A percentile compares a stretch with the other conserved stretches of the same genome.
phyloP scores from a whole-genome alignment of 2,329 filamentous ascomycete species.

The Epicoccum sorghinum region DNA sequence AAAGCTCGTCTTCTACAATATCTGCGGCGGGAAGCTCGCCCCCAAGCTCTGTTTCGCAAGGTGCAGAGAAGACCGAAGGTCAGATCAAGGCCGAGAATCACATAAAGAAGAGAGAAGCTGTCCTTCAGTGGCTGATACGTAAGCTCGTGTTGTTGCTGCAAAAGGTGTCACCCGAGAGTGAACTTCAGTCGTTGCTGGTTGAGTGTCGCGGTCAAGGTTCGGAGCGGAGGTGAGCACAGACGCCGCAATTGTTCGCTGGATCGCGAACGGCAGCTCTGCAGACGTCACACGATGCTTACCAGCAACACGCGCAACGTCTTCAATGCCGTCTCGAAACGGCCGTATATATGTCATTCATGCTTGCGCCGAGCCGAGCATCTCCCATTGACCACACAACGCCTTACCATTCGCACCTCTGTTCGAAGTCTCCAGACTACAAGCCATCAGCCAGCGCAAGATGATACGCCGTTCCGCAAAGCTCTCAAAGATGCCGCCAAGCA shows the following conservation, averaged over 20 bases:
- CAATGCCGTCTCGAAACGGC: constrained; percentile 28
- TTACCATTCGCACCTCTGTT: neutral
- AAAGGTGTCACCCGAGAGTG: neutral
- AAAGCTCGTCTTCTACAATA: constrained; percentile 3
- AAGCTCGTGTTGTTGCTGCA: constrained; percentile 12
- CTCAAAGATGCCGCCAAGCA: constrained; percentile 48
- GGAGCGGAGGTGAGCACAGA: constrained; percentile 35
- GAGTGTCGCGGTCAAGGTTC: neutral
- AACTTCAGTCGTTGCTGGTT: neutral
- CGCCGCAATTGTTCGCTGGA: constrained; percentile 27
- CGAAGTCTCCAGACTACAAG: constrained; percentile 36
- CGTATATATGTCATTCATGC: constrained; percentile 41
- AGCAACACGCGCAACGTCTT: constrained; percentile 28
- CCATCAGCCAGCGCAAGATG: constrained; percentile 28
- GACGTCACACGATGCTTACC: constrained; percentile 39
- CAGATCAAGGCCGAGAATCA: neutral
- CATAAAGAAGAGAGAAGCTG: constrained; percentile 4
- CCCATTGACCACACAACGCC: constrained; percentile 21
- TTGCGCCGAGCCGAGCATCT: constrained; percentile 23
- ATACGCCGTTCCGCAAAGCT: constrained; percentile 43
- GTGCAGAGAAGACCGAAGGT: neutral
- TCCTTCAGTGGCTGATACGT: constrained; percentile 18
- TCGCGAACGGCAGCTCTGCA: constrained; percentile 20
- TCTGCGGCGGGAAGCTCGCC: neutral
- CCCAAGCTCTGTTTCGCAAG: neutral